Evolutionary conservation across 495 filamentous ascomycete species (phyloP), one percentile per base, ranked within the genome.

Genomic region (Penicillium longicatenatum): DNA sequence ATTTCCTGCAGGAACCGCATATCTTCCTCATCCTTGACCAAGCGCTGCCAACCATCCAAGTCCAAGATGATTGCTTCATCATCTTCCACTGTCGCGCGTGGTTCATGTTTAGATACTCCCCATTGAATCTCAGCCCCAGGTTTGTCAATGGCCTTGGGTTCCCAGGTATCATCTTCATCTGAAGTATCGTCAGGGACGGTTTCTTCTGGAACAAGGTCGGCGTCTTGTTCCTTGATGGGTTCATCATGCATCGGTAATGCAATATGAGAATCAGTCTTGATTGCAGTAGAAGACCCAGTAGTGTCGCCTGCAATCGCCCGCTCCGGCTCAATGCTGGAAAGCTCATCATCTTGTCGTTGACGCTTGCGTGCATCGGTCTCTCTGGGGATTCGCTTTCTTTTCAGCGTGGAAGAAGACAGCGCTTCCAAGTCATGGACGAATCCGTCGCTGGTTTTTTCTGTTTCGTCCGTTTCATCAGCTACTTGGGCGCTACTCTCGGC

Each of bases 21-120:
- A 62, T 89, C 92, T 76, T 92, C 93, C 10, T 89, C 85, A 55
- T 97, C 89, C 65, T 90, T 96, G 57, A 89, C 70, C 24, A 88
- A 52, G 58, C 89, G 79, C 54, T 96, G 90, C 78, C 87, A 86
- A 47, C 96, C 93, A 68, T 90, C 87, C 39, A 89, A 72, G 63
- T 91, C 87, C 50, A 96, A 71, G 2, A 90, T 73, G 30, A 90
- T 75, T 41, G 71, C 70, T 21, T 80, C 74, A 68, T 91, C 85
- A 64, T 92, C 89, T 43, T 87, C 81, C 4, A 92, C 85, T 1
- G 86, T 88, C 3, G 86, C 80, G 52, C 82, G 75, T 26, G 85
- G 85, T 55, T 78, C 76, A 50, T 82, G 79, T 22, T 79, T 78
- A 20, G 88, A 88, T 10, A 87, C 79, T 26, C 75, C 76, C 83